Evolutionary conservation across 2,329 filamentous ascomycete genomes (phyloP).

Genomic region (Penicillium crustosum): DNA sequence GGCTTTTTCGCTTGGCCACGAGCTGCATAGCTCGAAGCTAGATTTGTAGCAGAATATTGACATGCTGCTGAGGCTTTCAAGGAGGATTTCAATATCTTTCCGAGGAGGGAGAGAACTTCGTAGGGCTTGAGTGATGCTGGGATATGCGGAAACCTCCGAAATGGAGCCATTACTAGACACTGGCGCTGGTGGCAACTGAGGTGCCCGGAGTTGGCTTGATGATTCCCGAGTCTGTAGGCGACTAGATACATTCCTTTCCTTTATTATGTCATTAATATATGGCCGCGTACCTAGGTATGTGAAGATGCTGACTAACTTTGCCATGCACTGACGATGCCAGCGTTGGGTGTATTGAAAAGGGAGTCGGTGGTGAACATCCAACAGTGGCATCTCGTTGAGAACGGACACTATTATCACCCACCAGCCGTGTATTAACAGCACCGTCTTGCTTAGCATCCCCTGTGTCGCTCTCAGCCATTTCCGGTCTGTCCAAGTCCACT

Average conservation of each 20-base stretch:
- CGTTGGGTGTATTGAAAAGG: background rate
- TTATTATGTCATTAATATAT: background rate
- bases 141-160: background rate
- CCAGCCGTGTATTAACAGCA: background rate
- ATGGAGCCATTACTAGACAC: background rate
- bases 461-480: background rate
- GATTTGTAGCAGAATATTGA: background rate
- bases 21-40: conserved; percentile 10
- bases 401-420: background rate
- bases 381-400: background rate
- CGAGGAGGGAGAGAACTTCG: background rate
- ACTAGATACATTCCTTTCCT: background rate
- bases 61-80: background rate
- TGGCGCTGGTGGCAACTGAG: background rate
- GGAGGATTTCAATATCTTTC: background rate
- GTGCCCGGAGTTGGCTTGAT: background rate
- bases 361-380: background rate
- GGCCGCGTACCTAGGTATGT: background rate
- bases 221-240: background rate
- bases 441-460: background rate
- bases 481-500: background rate
- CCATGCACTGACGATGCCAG: background rate
- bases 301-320: background rate
- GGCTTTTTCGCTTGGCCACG: background rate
- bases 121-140: background rate